Evolutionary conservation across 768 basidiomycete genomes (phyloP).

Genomic region (Rhodotorula diobovata): DNA sequence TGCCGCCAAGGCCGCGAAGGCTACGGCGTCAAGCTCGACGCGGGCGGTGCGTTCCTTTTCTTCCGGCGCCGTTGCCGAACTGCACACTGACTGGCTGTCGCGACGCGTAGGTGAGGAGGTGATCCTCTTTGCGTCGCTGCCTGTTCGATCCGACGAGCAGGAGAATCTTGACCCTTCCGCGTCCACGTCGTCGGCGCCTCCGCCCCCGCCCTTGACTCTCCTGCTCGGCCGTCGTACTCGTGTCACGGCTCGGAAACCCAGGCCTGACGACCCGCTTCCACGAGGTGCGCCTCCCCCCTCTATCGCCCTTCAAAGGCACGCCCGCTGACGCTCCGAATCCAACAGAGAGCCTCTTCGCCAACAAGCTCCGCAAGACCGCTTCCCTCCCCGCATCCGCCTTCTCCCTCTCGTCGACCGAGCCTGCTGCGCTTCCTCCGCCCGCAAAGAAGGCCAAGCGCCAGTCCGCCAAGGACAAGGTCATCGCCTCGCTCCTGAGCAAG

Average conservation of each 20-base stretch:
- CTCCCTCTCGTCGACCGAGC: background rate
- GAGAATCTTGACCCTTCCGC: slow-evolving; percentile 3
- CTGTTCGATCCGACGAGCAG: background rate
- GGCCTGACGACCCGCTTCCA: slow-evolving; percentile 34
- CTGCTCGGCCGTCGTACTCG: slow-evolving; percentile 26
- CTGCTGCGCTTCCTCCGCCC: background rate
- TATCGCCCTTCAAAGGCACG: background rate
- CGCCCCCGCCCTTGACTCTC: slow-evolving; percentile 7
- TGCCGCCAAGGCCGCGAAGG: slow-evolving; percentile 19
- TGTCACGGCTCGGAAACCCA: slow-evolving; percentile 7
- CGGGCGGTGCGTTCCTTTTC: slow-evolving; percentile 10
- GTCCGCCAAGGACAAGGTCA: slow-evolving; percentile 26
- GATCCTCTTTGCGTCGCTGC: slow-evolving; percentile 24
- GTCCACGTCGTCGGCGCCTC: background rate
- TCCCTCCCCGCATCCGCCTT: slow-evolving; percentile 35
- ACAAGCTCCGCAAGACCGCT: slow-evolving; percentile 29
- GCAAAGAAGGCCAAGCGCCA: slow-evolving; percentile 14
- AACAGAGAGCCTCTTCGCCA: slow-evolving; percentile 35
- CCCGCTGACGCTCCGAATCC: background rate
- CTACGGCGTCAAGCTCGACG: slow-evolving; percentile 20
- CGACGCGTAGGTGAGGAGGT: slow-evolving; percentile 24
- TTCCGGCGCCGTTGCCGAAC: background rate
- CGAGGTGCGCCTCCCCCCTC: slow-evolving; percentile 17
- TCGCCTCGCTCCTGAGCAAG: slow-evolving; percentile 10
- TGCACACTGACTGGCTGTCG: no score